Evolutionary conservation across 1,139 yeast genomes (phyloP), one percentile per base, ranked within the genome.

Genomic region (Chernovozyma aurita): DNA sequence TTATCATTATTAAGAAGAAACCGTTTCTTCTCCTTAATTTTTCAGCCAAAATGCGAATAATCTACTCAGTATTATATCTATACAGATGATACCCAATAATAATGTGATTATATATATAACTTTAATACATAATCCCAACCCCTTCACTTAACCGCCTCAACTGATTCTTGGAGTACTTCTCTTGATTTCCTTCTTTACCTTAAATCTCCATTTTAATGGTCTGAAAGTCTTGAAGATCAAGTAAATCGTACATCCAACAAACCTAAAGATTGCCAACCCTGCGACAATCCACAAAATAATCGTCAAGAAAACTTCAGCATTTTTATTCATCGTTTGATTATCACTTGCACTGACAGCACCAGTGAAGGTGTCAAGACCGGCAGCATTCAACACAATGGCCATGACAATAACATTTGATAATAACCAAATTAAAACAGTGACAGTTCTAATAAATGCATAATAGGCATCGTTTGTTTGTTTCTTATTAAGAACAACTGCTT

Each of bases 201-300:
- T 54, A 30, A 58, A 38, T 45, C 52, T 63, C 76, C 76, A 69
- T 45, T 64, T 66, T 26, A 70, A 38, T 4, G 74, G 74, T 38
- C 76, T 52, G 39, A 64, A 55, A 8, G 50, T 45, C 48, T 64
- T 65, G 45, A 59, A 54, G 7, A 65, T 35, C 44, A 69, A 57
- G 48, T 49, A 70, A 40, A 66, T 46, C 3, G 59, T 53, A 51
- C 71, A 60, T 7, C 76, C 76, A 29, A 62, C 34, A 41, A 69
- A 66, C 37, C 73, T 57, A 50, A 66, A 69, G 24, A 53, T 46
- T 4, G 76, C 75, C 47, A 69, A 61, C 2, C 69, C 75, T 4
- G 74, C 73, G 38, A 70, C 76, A 45, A 68, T 58, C 76, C 76
- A 70, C 50, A 70, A 65, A 39, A 70, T 69, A 40, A 69, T 63